Percentiles rank a stretch among this genome's conserved stretches.
Evolutionary conservation across 2,329 filamentous ascomycete species (phyloP).

Genomic region (Aspergillus brasiliensis): DNA sequence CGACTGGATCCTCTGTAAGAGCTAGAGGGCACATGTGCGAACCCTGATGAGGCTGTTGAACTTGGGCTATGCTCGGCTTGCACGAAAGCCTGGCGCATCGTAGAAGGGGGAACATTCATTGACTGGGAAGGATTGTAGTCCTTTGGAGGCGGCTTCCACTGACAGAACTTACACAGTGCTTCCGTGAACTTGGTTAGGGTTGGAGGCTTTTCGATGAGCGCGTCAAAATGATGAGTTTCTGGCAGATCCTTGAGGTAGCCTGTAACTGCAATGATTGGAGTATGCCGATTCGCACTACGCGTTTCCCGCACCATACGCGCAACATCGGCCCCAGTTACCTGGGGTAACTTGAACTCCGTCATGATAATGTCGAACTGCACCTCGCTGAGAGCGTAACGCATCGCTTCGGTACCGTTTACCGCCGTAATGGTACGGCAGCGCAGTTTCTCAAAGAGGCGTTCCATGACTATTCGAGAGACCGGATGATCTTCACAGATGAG

Average conservation of each 20-base stretch:
- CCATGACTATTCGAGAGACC: conserved; percentile 97
- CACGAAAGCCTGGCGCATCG: conserved; percentile 64
- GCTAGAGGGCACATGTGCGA: conserved; percentile 68
- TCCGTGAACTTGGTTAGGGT: conserved; percentile 89
- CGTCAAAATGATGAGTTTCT: conserved; percentile 93
- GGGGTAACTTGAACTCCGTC: conserved; percentile 93
- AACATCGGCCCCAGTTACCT: conserved; percentile 92
- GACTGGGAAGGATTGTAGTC: conserved; percentile 55
- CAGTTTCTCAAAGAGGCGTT: conserved; percentile 91
- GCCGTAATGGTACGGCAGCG: conserved; percentile 93
- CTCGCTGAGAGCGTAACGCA: conserved; percentile 91
- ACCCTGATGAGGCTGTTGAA: conserved; percentile 74
- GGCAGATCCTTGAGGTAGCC: conserved; percentile 97
- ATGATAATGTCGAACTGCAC: conserved; percentile 99
- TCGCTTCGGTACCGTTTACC: conserved; percentile 84
- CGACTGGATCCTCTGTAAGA: conserved; percentile 79
- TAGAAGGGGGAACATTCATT: conserved; percentile 63
- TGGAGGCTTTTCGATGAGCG: conserved; percentile 93
- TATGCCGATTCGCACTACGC: conserved; percentile 90
- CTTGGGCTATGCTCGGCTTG: conserved; percentile 79
- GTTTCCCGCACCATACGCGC: conserved; percentile 97
- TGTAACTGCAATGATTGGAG: conserved; percentile 93
- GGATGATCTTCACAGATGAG: conserved; percentile 98
- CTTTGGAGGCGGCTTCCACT: conserved; percentile 82
- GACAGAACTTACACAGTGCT: conserved; percentile 81